These are phyloP conservation scores for Fusarium hostae DNA, from an alignment of 2,329 filamentous ascomycete species.

Conservation along the genomic window DNA sequence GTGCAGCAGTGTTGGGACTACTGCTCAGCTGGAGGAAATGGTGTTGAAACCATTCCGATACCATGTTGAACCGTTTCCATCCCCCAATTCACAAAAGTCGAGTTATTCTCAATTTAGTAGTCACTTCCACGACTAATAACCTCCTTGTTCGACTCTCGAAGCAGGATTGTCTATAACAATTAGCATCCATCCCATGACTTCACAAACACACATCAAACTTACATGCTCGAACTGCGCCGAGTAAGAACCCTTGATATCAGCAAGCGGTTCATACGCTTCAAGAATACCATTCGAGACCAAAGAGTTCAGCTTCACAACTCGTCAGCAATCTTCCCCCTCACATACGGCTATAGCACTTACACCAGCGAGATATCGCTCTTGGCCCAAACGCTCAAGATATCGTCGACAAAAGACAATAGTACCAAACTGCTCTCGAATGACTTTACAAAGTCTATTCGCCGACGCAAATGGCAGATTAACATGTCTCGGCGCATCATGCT, in stretches of 20 bases:
- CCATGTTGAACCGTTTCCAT: constrained; percentile 19
- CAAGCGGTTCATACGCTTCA: constrained; percentile 65
- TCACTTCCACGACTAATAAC: constrained; percentile 64
- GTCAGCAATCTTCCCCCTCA: constrained; percentile 15
- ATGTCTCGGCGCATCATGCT: constrained; percentile 50
- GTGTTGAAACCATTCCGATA: constrained; percentile 19
- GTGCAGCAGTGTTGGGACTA: constrained; percentile 22
- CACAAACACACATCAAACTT: not conserved
- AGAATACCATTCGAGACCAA: constrained; percentile 67
- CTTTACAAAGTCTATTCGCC: constrained; percentile 66
- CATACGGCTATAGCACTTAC: constrained; percentile 48
- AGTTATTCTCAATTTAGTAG: constrained; percentile 51
- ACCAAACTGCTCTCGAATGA: constrained; percentile 71
- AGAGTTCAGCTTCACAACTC: constrained; percentile 61
- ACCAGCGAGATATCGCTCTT: constrained; percentile 67
- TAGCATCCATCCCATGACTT: not conserved
- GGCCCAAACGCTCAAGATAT: constrained; percentile 71
- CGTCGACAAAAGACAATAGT: constrained; percentile 70
- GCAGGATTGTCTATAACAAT: constrained; percentile 56
- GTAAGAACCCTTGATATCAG: constrained; percentile 69
- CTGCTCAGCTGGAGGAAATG: not conserved
- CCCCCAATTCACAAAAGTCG: not conserved
- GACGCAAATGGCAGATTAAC: constrained; percentile 58
- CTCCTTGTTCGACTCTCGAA: constrained; percentile 59
- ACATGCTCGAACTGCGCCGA: constrained; percentile 72